Evolutionary conservation across 192 early-diverging fungal species (phyloP).

Genomic region (Podila horticola): DNA sequence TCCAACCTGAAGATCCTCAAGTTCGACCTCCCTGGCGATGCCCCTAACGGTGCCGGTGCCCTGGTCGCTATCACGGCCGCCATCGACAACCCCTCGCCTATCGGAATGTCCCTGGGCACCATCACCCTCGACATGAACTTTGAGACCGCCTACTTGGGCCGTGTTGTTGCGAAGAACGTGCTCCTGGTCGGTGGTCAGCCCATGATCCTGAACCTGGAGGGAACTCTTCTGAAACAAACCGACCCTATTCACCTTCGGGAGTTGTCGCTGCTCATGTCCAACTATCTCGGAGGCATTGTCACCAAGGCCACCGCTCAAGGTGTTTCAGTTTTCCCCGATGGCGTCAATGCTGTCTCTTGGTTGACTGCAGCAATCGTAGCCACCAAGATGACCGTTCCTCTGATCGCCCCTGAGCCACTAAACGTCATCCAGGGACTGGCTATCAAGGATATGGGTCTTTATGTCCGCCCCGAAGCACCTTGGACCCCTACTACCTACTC

Average conservation of each 20-base stretch:
- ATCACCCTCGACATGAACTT: conserved; percentile 48
- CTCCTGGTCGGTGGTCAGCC: conserved; percentile 26
- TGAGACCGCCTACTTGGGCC: conserved; percentile 28
- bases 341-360: conserved; percentile 33
- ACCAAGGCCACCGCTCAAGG: conserved; percentile 24
- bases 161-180: conserved; percentile 35
- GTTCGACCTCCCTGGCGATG: conserved; percentile 32
- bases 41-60: conserved; percentile 18
- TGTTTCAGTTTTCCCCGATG: conserved; percentile 46
- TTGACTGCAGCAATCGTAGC: conserved; percentile 26
- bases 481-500: conserved; percentile 38
- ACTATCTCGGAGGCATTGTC: conserved; percentile 32
- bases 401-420: conserved; percentile 15
- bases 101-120: conserved; percentile 38
- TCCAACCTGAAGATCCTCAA: conserved; percentile 41
- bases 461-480: conserved; percentile 15
- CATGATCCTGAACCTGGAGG: conserved; percentile 36
- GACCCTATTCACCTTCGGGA: conserved; percentile 30
- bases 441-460: conserved; percentile 32
- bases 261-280: conserved; percentile 42
- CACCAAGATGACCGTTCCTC: conserved; percentile 29
- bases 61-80: conserved; percentile 22
- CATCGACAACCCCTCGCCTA: conserved; percentile 42
- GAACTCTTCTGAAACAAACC: conserved; percentile 36
- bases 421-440: conserved; percentile 40